Evolutionary conservation across 768 basidiomycete genomes (phyloP).

Genomic region (Phallus indusiatus): DNA sequence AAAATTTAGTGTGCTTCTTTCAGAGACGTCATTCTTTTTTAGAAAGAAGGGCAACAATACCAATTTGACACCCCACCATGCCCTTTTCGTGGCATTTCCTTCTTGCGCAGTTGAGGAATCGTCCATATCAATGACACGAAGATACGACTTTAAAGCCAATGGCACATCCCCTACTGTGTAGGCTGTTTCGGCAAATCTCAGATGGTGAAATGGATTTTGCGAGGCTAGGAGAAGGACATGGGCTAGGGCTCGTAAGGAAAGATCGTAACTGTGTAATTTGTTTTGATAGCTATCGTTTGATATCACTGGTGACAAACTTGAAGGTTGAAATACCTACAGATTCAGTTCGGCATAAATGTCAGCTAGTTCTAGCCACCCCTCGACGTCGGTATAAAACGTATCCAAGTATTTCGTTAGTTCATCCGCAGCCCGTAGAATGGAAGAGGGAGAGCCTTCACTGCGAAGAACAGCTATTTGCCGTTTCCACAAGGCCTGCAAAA

Average conservation of each 20-base stretch:
- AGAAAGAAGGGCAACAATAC: slow-evolving; percentile 35
- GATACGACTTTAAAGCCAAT: slow-evolving; percentile 70
- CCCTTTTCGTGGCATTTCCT: slow-evolving; percentile 47
- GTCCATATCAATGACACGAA: slow-evolving; percentile 75
- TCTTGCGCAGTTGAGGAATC: slow-evolving; percentile 35
- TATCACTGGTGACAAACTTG: neutral
- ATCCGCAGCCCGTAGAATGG: slow-evolving; percentile 55
- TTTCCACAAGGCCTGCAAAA: slow-evolving; percentile 58
- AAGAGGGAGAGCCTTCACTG: slow-evolving; percentile 33
- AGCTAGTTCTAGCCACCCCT: slow-evolving; percentile 82
- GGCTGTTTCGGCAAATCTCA: slow-evolving; percentile 84
- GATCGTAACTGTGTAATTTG: slow-evolving; percentile 53
- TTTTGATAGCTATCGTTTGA: neutral
- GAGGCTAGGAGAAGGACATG: slow-evolving; percentile 77
- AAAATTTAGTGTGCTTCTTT: neutral
- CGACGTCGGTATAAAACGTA: slow-evolving; percentile 80
- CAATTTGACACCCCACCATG: slow-evolving; percentile 79
- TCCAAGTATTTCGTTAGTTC: slow-evolving; percentile 70
- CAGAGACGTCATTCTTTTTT: neutral
- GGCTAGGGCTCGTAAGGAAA: slow-evolving; percentile 64
- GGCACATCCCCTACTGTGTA: slow-evolving; percentile 70
- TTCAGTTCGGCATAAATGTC: slow-evolving; percentile 68
- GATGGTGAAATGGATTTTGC: slow-evolving; percentile 75
- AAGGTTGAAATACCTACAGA: slow-evolving; percentile 42
- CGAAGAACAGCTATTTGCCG: slow-evolving; percentile 69